phyloP scores from a whole-genome alignment of 2,329 filamentous ascomycete species.

The Macroventuria anomochaeta region DNA sequence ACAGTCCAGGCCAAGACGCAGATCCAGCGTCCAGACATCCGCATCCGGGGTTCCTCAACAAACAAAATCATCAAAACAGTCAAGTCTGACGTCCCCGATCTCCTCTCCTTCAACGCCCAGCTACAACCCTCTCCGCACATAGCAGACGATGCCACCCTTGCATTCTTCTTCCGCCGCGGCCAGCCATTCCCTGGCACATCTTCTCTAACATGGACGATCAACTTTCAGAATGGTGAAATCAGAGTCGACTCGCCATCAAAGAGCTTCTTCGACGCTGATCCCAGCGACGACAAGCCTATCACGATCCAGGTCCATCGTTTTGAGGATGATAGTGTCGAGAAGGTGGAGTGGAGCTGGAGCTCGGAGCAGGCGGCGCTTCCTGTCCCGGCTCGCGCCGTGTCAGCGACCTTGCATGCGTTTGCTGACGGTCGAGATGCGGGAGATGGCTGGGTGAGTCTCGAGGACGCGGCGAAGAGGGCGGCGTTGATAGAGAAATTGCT shows the following conservation, averaged over 20 bases:
- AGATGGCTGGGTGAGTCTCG: constrained; percentile 36
- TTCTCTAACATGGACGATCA: constrained; percentile 22
- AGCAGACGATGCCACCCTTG: constrained; percentile 19
- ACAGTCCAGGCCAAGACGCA: constrained; percentile 17
- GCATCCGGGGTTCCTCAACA: constrained; percentile 9
- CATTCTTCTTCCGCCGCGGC: constrained; percentile 24
- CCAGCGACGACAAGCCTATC: constrained; percentile 41
- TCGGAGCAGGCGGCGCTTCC: constrained; percentile 41
- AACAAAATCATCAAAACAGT: constrained; percentile 10
- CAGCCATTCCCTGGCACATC: constrained; percentile 25
- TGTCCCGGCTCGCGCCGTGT: constrained; percentile 27
- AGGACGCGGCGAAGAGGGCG: constrained; percentile 33
- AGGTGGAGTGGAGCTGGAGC: constrained; percentile 53
- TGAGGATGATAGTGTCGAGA: constrained; percentile 54
- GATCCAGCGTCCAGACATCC: constrained; percentile 22
- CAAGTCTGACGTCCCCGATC: constrained; percentile 55
- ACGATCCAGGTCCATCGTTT: constrained; percentile 61
- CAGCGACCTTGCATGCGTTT: constrained; percentile 28
- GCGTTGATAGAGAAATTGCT: constrained; percentile 22
- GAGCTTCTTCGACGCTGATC: constrained; percentile 23
- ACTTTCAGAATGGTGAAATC: constrained; percentile 28
- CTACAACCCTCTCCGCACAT: constrained; percentile 5
- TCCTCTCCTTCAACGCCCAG: constrained; percentile 50
- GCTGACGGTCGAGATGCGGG: constrained; percentile 27
- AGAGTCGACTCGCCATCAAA: constrained; percentile 15